phyloP scores from a whole-genome alignment of 257 asterid species.

The Penstemon eatonii region DNA sequence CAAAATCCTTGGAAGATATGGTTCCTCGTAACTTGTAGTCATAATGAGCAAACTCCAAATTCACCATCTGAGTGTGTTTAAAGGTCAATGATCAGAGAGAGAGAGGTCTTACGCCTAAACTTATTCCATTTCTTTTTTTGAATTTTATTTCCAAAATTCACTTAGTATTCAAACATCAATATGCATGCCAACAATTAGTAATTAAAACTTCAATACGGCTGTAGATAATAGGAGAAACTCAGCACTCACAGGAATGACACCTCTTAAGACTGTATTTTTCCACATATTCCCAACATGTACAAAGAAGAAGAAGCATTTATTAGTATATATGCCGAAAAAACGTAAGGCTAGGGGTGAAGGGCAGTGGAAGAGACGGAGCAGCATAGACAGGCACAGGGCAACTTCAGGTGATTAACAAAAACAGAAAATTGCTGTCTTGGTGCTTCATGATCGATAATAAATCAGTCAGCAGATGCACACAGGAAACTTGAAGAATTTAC shows the following conservation, averaged over 20 bases:
- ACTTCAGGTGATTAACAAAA: neutral
- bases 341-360: too few relatives aligned
- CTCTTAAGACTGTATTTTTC: neutral
- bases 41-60: conserved; percentile 82
- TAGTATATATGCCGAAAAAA: neutral
- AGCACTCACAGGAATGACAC: neutral
- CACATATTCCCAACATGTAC: neutral
- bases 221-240: neutral
- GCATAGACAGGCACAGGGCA: neutral
- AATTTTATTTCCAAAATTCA: too few relatives aligned
- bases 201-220: neutral
- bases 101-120: too few relatives aligned
- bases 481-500: conserved; percentile 13
- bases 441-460: conserved; percentile 7
- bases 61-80: conserved; percentile 50
- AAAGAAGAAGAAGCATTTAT: neutral
- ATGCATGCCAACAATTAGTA: conserved; percentile 2
- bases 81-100: neutral
- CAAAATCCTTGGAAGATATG: conserved; percentile 86
- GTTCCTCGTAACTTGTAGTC: conserved; percentile 75
- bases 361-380: too few relatives aligned
- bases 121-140: too few relatives aligned
- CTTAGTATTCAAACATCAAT: too few relatives aligned
- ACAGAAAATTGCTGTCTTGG: conserved; percentile 16
- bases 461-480: conserved; percentile 9